phyloP scores from a whole-genome alignment of 73 alveolate genomes.

The Paramecium sonneborni region DNA sequence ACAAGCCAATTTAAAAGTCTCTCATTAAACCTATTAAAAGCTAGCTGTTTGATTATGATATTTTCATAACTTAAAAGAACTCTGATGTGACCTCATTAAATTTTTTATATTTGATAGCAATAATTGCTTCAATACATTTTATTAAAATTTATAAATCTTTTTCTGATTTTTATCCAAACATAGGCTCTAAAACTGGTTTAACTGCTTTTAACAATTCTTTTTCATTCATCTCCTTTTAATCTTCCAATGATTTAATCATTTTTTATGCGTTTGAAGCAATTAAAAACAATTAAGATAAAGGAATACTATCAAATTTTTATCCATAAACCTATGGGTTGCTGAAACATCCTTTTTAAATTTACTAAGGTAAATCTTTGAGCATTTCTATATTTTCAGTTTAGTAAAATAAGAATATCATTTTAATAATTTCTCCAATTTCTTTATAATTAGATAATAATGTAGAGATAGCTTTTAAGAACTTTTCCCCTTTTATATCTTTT shows the following conservation, averaged over 20 bases:
- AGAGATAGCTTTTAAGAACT: background rate
- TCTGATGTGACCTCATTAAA: background rate
- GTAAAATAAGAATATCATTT: background rate
- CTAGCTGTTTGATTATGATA: background rate
- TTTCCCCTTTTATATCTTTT: background rate
- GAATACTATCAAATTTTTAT: background rate
- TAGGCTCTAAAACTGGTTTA: background rate
- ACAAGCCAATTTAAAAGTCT: background rate
- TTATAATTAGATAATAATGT: background rate
- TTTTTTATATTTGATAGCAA: background rate
- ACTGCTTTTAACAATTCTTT: background rate
- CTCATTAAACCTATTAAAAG: background rate
- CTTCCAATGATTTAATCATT: background rate
- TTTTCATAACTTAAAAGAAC: constrained; percentile 22
- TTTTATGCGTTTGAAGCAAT: background rate
- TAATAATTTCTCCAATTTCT: background rate
- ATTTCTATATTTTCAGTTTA: background rate
- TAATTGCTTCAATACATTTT: background rate
- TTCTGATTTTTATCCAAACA: background rate
- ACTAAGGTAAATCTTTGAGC: background rate
- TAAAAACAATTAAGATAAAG: background rate
- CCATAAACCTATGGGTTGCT: background rate
- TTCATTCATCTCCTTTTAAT: background rate
- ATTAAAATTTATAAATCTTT: constrained; percentile 4
- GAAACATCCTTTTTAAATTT: background rate